These are phyloP conservation scores for Vigna unguiculata DNA, from an alignment of 306 rosid species.

Conservation along the genomic window DNA sequence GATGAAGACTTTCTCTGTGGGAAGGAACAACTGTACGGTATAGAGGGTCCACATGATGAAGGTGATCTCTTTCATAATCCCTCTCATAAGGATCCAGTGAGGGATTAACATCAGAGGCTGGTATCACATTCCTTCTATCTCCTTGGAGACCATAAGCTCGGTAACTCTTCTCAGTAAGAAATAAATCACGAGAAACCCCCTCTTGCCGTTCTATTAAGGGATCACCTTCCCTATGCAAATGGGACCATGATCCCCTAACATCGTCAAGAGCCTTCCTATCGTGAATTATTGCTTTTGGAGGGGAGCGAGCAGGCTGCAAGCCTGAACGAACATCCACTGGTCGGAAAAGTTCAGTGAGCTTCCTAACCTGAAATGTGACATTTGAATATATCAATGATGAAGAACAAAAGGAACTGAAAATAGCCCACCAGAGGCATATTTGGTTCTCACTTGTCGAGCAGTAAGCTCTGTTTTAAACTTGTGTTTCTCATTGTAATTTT, in stretches of 20 bases:
- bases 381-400: slow-evolving; percentile 36
- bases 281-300: slow-evolving; percentile 33
- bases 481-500: slow-evolving; percentile 66
- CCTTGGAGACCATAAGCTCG: slow-evolving; percentile 76
- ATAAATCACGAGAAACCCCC: slow-evolving; percentile 63
- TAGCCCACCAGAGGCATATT: not conserved
- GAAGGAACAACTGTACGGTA: slow-evolving; percentile 49
- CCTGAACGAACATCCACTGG: slow-evolving; percentile 58
- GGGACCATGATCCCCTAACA: slow-evolving; percentile 43
- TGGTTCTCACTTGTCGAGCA: slow-evolving; percentile 65
- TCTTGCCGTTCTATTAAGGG: slow-evolving; percentile 48
- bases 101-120: slow-evolving; percentile 47
- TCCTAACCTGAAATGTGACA: slow-evolving; percentile 70
- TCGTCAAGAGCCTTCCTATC: slow-evolving; percentile 48
- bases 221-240: slow-evolving; percentile 53
- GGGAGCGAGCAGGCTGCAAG: slow-evolving; percentile 46
- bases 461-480: slow-evolving; percentile 91
- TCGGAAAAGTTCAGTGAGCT: slow-evolving; percentile 75
- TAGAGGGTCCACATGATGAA: slow-evolving; percentile 42
- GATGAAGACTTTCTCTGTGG: slow-evolving; percentile 48
- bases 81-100: slow-evolving; percentile 51
- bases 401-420: slow-evolving; percentile 32
- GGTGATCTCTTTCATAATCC: slow-evolving; percentile 65
- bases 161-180: slow-evolving; percentile 72
- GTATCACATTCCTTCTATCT: slow-evolving; percentile 57